Percentiles rank a stretch among this genome's conserved stretches.
Evolutionary conservation across 2,329 filamentous ascomycete genomes (phyloP).

Genomic region (Fusarium neocosmosporiellum): DNA sequence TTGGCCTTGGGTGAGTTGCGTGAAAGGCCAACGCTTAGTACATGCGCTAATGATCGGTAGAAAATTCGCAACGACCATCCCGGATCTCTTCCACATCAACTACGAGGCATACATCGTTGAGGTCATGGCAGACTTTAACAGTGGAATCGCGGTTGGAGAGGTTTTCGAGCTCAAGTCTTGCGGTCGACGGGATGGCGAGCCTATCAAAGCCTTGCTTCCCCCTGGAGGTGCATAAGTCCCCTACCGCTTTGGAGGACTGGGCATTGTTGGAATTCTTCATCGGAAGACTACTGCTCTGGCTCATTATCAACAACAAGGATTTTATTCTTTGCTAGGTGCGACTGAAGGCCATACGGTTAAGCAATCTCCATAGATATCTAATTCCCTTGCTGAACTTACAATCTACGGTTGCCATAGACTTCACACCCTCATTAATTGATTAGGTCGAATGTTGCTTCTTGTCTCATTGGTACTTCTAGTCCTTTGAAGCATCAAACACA

Average conservation of each 20-base stretch:
- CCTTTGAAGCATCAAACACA: not conserved
- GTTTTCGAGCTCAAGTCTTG: slow-evolving; percentile 1
- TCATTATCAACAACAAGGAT: not conserved
- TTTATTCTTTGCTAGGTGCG: not conserved
- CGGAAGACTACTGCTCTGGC: not conserved
- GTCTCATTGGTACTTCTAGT: not conserved
- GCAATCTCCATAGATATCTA: not conserved
- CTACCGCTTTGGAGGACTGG: not conserved
- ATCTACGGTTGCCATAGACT: not conserved
- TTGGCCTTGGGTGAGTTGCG: slow-evolving; percentile 2
- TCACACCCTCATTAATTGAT: not conserved
- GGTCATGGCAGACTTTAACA: slow-evolving; percentile 7
- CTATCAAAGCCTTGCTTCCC: slow-evolving; percentile 5
- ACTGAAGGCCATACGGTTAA: not conserved
- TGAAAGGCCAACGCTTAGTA: not conserved
- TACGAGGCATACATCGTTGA: slow-evolving; percentile 11
- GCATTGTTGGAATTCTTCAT: not conserved
- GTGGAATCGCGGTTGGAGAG: not conserved
- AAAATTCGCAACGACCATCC: not conserved
- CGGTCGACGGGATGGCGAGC: not conserved
- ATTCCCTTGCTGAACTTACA: not conserved
- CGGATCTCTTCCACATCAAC: not conserved
- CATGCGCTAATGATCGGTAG: not conserved
- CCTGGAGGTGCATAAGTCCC: not conserved
- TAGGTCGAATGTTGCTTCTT: not conserved